A percentile compares a stretch with the other conserved stretches of the same genome.
These are phyloP conservation scores for Pharnaceum exiguum DNA, from an alignment of 148 eudicot genomes.

Conservation along the genomic window DNA sequence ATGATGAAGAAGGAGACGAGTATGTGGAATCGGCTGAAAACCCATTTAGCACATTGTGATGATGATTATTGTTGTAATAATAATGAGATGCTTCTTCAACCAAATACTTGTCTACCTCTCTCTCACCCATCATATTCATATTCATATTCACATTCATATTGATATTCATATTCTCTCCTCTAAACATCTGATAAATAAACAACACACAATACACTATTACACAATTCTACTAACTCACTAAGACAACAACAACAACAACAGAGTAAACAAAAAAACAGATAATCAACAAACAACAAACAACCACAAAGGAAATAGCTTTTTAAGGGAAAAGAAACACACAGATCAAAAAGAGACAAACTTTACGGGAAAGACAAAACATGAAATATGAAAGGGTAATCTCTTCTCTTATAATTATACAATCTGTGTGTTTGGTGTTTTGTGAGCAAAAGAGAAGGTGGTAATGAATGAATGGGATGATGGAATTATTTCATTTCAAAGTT, in stretches of 20 bases:
- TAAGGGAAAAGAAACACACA: conserved; percentile 22
- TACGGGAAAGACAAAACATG: conserved; percentile 1
- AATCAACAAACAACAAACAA: conserved; percentile 4
- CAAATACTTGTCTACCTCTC: conserved; percentile 27
- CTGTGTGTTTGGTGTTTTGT: too few relatives aligned
- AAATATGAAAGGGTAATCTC: too few relatives aligned
- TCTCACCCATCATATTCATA: too few relatives aligned
- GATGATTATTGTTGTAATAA: conserved; percentile 5
- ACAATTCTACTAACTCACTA: not conserved
- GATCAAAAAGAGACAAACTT: conserved; percentile 24
- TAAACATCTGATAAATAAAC: conserved; percentile 31
- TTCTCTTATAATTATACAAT: too few relatives aligned
- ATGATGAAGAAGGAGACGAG: conserved; percentile 19
- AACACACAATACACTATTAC: conserved; percentile 7
- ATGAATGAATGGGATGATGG: too few relatives aligned
- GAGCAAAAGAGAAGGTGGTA: too few relatives aligned
- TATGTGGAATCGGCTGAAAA: not conserved
- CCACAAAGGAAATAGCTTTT: not conserved
- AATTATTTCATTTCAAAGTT: too few relatives aligned
- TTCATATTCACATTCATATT: too few relatives aligned
- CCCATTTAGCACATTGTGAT: conserved; percentile 1
- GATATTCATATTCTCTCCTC: conserved; percentile 26
- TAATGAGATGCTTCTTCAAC: conserved; percentile 28
- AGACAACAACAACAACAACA: conserved; percentile 21
- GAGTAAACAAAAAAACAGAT: not conserved